These are phyloP conservation scores for Phytophthora sp. DNA, from an alignment of 352 stramenopile genomes.

Conservation along the genomic window DNA sequence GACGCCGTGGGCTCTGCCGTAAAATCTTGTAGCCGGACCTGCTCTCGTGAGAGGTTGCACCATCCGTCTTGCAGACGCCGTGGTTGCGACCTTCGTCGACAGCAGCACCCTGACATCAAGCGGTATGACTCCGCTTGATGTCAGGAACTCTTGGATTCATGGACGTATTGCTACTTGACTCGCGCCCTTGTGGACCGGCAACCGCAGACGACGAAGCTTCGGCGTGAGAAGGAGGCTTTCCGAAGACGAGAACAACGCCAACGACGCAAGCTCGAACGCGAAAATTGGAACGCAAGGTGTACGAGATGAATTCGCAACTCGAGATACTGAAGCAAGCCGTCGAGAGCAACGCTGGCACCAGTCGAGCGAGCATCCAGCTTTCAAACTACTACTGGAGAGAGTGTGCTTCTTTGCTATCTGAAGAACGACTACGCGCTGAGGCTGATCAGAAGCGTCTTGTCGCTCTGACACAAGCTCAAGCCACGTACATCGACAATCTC, in stretches of 20 bases:
- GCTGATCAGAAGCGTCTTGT: constrained; percentile 4
- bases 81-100: too few species aligned
- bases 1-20: too few species aligned
- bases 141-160: too few species aligned
- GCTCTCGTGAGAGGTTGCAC: too few species aligned
- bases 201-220: neutral
- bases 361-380: neutral
- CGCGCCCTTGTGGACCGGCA: too few species aligned
- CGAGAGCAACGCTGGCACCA: neutral
- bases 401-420: neutral
- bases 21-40: too few species aligned
- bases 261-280: neutral
- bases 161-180: too few species aligned
- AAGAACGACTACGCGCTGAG: neutral
- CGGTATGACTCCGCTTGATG: too few species aligned
- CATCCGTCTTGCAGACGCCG: too few species aligned
- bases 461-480: neutral
- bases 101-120: too few species aligned
- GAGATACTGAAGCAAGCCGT: neutral
- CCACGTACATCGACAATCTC: constrained; percentile 8
- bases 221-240: neutral
- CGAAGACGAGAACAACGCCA: neutral
- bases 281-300: neutral
- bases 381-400: constrained; percentile 8
- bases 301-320: neutral